These are phyloP conservation scores for Tetradesmus obliquus DNA, from an alignment of 139 green algal genomes.

Conservation along the genomic window DNA sequence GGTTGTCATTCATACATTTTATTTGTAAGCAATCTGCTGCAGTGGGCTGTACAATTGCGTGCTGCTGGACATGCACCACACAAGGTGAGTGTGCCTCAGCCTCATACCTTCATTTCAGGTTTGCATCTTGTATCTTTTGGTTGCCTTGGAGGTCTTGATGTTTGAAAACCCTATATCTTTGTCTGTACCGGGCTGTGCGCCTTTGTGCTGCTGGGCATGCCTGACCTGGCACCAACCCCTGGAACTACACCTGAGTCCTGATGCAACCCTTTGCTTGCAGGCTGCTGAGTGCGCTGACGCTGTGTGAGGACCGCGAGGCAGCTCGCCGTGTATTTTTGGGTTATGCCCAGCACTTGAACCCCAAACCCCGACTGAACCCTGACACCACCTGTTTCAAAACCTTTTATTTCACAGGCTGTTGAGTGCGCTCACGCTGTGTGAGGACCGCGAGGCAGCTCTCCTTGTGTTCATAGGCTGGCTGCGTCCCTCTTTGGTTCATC, in stretches of 20 bases:
- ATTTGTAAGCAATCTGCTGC: background rate
- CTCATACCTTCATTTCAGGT: no score
- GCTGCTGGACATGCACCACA: constrained; percentile 68
- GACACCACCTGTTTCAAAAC: no score
- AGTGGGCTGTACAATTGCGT: constrained; percentile 64
- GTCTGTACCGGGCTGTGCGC: constrained; percentile 57
- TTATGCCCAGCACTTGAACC: no score
- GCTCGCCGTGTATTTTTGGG: constrained; percentile 60
- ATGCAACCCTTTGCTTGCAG: background rate
- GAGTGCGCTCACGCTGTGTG: constrained; percentile 58
- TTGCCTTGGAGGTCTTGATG: no score
- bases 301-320: constrained; percentile 55
- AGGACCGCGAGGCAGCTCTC: constrained; percentile 54
- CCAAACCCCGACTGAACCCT: no score
- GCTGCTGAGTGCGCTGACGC: constrained; percentile 67
- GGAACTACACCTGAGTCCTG: no score
- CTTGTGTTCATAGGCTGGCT: constrained; percentile 73
- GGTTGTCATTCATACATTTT: no score
- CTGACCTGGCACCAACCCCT: no score
- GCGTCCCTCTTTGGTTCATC: no score
- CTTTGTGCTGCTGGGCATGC: constrained; percentile 71
- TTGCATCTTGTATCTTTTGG: no score
- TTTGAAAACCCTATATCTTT: background rate
- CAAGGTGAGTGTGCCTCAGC: background rate
- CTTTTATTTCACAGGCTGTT: constrained; percentile 51